A percentile compares a stretch with the other conserved stretches of the same genome.
Conservation (phyloP, 2,329 filamentous ascomycete genomes). For the Trichoderma sp. region DNA sequence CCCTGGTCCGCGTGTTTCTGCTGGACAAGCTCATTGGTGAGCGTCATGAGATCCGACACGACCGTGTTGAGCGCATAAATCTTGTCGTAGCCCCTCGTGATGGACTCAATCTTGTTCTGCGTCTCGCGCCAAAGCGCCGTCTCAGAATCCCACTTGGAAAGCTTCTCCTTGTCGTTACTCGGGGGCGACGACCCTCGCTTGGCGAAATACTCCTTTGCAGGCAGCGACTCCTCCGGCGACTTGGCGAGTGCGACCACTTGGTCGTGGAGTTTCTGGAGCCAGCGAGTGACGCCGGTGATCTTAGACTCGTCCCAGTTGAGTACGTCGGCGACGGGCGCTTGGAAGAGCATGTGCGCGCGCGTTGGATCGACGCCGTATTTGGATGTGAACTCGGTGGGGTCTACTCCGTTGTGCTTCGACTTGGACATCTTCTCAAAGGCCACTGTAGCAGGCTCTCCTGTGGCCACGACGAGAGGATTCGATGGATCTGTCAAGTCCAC, state of each 20-base stretch:
- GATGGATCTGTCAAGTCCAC: slow-evolving; percentile 62
- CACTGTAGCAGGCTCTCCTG: slow-evolving; percentile 58
- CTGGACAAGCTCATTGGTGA: slow-evolving; percentile 69
- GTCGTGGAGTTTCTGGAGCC: slow-evolving; percentile 70
- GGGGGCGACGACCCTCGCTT: slow-evolving; percentile 29
- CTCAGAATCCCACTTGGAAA: slow-evolving; percentile 49
- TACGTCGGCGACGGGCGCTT: slow-evolving; percentile 79
- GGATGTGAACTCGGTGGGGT: slow-evolving; percentile 70
- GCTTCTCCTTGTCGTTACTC: slow-evolving; percentile 27
- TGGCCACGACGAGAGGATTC: slow-evolving; percentile 62
- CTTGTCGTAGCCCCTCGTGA: slow-evolving; percentile 68
- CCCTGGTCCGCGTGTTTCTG: slow-evolving; percentile 41
- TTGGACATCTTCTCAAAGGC: slow-evolving; percentile 94
- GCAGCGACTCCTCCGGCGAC: slow-evolving; percentile 9
- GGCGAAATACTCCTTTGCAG: slow-evolving; percentile 41
- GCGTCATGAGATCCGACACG: slow-evolving; percentile 77
- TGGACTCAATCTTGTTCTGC: slow-evolving; percentile 66
- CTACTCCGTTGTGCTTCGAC: slow-evolving; percentile 89
- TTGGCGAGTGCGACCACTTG: slow-evolving; percentile 44
- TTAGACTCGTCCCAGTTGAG: slow-evolving; percentile 86
- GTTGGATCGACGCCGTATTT: slow-evolving; percentile 82
- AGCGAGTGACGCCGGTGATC: slow-evolving; percentile 78
- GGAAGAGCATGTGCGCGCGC: slow-evolving; percentile 84
- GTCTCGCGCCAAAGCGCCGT: slow-evolving; percentile 62
- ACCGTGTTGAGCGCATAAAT: slow-evolving; percentile 81